A percentile compares a stretch with the other conserved stretches of the same genome.
Evolutionary conservation across 495 filamentous ascomycete species (phyloP).

Genomic region (Neurospora sp.): DNA sequence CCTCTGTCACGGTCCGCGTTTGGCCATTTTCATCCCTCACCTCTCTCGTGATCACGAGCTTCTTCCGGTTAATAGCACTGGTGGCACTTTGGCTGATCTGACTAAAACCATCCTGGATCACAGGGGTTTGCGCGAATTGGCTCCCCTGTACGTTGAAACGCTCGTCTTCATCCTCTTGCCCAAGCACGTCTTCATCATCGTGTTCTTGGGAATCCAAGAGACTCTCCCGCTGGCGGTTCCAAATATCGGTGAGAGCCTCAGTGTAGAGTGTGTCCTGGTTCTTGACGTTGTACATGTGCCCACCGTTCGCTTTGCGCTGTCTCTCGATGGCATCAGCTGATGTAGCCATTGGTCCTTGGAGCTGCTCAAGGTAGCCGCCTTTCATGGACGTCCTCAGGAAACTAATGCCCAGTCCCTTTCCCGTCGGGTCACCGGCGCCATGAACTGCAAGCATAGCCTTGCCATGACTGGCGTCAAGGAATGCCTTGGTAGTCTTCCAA

Average conservation of each 20-base stretch:
- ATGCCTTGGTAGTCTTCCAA: constrained; percentile 91
- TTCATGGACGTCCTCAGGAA: constrained; percentile 98
- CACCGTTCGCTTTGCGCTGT: constrained; percentile 77
- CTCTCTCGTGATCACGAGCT: constrained; percentile 65
- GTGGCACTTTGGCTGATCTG: constrained; percentile 72
- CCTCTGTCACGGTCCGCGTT: constrained; percentile 44
- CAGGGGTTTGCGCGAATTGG: constrained; percentile 26
- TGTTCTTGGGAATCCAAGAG: constrained; percentile 46
- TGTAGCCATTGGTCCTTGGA: constrained; percentile 79
- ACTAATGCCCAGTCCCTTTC: constrained; percentile 84
- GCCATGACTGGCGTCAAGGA: constrained; percentile 81
- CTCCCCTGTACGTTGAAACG: constrained; percentile 40
- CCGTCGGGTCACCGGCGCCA: constrained; percentile 91
- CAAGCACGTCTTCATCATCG: constrained; percentile 57
- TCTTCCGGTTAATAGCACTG: constrained; percentile 54
- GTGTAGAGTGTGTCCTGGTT: constrained; percentile 84
- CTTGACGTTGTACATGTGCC: constrained; percentile 95
- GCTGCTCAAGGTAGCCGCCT: constrained; percentile 84
- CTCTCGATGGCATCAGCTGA: constrained; percentile 56
- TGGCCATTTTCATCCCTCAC: constrained; percentile 53
- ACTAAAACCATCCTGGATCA: constrained; percentile 59
- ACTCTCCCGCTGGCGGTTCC: constrained; percentile 74
- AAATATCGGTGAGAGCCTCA: constrained; percentile 75
- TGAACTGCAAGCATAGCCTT: constrained; percentile 96
- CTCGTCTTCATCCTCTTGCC: constrained; percentile 44